These are phyloP conservation scores for Beta vulgaris DNA, from an alignment of 148 eudicot species.

Conservation along the genomic window DNA sequence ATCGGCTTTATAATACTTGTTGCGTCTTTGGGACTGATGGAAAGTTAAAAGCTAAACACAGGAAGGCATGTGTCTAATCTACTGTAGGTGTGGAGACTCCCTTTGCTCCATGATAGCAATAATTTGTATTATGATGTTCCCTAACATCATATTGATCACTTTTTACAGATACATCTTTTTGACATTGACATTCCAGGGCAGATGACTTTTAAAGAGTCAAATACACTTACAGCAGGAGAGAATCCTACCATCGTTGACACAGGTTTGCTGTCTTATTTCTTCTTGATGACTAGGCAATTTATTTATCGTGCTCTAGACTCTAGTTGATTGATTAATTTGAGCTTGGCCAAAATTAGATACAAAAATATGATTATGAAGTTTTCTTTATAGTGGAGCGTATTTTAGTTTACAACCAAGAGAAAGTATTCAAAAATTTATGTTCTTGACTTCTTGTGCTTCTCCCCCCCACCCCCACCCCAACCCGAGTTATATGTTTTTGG, in stretches of 20 bases:
- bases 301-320: not conserved
- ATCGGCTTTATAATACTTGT: slow-evolving; percentile 63
- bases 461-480: no score
- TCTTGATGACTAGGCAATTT: not conserved
- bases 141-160: not conserved
- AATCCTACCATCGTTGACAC: slow-evolving; percentile 72
- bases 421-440: no score
- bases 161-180: slow-evolving; percentile 63
- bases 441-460: no score
- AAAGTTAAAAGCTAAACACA: slow-evolving; percentile 64
- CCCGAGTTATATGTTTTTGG: no score
- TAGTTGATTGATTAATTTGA: not conserved
- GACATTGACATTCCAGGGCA: slow-evolving; percentile 73
- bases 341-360: not conserved
- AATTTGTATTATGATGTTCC: not conserved
- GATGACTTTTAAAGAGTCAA: slow-evolving; percentile 64
- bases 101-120: not conserved
- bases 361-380: not conserved
- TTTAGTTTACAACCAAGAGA: no score
- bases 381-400: no score
- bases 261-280: slow-evolving; percentile 37
- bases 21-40: slow-evolving; percentile 70
- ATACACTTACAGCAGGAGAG: slow-evolving; percentile 71
- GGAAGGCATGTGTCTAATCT: slow-evolving; percentile 50
- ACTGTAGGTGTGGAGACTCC: slow-evolving; percentile 15